A percentile compares a stretch with the other conserved stretches of the same genome.
phyloP scores from a whole-genome alignment of 352 stramenopile species.

The Phytophthora hybrid region DNA sequence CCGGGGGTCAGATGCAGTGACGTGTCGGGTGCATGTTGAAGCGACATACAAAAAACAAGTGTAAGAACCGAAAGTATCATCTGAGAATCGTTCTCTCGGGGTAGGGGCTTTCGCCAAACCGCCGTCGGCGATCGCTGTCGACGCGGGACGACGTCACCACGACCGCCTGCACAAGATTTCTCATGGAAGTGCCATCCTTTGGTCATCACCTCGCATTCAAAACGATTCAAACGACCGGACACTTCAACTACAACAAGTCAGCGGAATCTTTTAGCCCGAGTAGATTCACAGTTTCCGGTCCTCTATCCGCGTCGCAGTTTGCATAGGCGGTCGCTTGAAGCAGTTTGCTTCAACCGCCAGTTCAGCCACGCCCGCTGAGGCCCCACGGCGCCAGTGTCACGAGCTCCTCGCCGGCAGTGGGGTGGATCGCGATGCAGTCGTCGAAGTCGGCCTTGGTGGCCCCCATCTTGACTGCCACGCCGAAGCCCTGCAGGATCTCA shows the following conservation, averaged over 20 bases:
- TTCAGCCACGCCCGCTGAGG: conserved; percentile 45
- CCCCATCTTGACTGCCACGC: conserved; percentile 98
- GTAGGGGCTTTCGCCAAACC: conserved; percentile 9
- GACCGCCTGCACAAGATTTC: background rate
- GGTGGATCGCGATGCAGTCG: conserved; percentile 96
- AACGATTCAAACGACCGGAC: background rate
- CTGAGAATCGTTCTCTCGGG: conserved; percentile 30
- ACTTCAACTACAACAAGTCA: conserved; percentile 27
- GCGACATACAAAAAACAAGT: conserved; percentile 41
- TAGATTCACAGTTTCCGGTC: conserved; percentile 18
- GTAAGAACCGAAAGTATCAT: conserved; percentile 28
- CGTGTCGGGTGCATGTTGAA: conserved; percentile 43
- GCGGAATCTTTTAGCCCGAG: conserved; percentile 15
- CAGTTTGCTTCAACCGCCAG: conserved; percentile 14
- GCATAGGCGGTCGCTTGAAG: conserved; percentile 4
- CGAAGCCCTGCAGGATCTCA: conserved; percentile 99
- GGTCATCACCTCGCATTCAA: conserved; percentile 1
- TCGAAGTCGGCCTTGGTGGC: conserved; percentile 98
- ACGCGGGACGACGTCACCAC: background rate
- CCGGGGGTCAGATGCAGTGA: conserved; percentile 10
- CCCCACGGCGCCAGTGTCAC: conserved; percentile 94
- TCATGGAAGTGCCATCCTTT: background rate
- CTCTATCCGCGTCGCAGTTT: conserved; percentile 16
- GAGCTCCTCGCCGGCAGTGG: conserved; percentile 97
- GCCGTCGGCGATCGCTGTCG: conserved; percentile 15